Evolutionary conservation across 345 rosid genomes (phyloP), one percentile per base, ranked within the genome.

Genomic region (Citrus unshiu): DNA sequence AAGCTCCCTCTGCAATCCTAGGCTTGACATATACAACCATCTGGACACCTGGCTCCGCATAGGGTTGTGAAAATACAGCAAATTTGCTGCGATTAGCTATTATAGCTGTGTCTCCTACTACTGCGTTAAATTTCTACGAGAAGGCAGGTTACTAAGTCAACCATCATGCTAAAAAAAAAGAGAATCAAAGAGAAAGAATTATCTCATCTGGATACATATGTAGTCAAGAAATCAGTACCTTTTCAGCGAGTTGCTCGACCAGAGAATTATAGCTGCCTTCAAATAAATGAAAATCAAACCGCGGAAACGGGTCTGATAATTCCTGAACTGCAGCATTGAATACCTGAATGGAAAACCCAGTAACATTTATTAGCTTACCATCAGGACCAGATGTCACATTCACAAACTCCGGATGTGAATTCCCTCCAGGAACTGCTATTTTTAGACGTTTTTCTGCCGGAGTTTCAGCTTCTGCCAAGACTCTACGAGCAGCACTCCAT

Each of bases 51-150:
- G 79, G 34, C 22, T 81, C 83, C 1, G 84, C 19, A 54, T 81
- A 84, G 24, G 87, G 87, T 13, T 76, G 83, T 6, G 87, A 75
- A 75, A 84, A 81, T 19, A 75, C 83, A 22, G 43, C 82, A 18
- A 46, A 51, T 46, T 46, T 3, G 29, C 73, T 78, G 1, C 87
- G 75, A 14, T 78, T 39, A 22, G 87, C 80, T 5, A 81, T 9
- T 7, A 81, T 81, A 1, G 84, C 75, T 0, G 78, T 81, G 54
- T 84, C 84, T 16, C 75, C 84, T 7, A 81, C 84, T 0, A 72
- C 84, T 19, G 80, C 84, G 58, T 79, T 82, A 72, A 60, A 57
- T 4, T 12, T 68, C 84, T 84, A 37, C 46, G 7, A 35, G 51
- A 46, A 3, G 18, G 16, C 51, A 46, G 51, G 18, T 46, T 46